Evolutionary conservation across 176 grass and related monocot species (phyloP).

Genomic region (Oropetium thomaeum): DNA sequence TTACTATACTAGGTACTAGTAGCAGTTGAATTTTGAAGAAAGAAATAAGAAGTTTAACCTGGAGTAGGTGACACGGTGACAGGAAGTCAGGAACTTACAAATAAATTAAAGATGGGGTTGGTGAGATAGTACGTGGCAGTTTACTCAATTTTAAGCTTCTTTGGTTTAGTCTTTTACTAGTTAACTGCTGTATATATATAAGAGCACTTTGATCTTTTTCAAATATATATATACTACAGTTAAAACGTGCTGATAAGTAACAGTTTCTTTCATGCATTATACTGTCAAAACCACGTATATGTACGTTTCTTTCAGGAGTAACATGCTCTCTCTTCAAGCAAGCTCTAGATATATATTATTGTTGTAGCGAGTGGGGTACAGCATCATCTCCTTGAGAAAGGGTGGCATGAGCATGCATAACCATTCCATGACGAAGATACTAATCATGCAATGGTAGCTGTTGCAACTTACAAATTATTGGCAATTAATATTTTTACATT

Average conservation of each 20-base stretch:
- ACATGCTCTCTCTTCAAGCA: neutral
- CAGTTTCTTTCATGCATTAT: no score
- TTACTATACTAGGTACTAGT: no score
- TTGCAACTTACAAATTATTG: neutral
- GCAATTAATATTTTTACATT: neutral
- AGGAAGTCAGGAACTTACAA: neutral
- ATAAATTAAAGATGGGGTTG: neutral
- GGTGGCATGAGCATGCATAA: neutral
- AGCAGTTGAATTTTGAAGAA: neutral
- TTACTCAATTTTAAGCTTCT: neutral
- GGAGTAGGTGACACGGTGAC: neutral
- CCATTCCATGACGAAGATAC: neutral
- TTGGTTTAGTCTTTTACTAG: neutral
- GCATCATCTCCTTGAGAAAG: neutral
- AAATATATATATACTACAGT: no score
- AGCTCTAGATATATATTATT: neutral
- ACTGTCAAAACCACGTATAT: neutral
- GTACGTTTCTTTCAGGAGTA: neutral
- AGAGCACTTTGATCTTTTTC: no score
- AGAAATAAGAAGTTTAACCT: neutral
- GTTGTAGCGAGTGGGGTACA: neutral
- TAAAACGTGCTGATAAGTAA: no score
- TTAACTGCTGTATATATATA: neutral
- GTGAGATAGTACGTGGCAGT: conserved; percentile 22
- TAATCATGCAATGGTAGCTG: neutral